phyloP scores from a whole-genome alignment of 176 grass and related monocot species.

The Zea mays region DNA sequence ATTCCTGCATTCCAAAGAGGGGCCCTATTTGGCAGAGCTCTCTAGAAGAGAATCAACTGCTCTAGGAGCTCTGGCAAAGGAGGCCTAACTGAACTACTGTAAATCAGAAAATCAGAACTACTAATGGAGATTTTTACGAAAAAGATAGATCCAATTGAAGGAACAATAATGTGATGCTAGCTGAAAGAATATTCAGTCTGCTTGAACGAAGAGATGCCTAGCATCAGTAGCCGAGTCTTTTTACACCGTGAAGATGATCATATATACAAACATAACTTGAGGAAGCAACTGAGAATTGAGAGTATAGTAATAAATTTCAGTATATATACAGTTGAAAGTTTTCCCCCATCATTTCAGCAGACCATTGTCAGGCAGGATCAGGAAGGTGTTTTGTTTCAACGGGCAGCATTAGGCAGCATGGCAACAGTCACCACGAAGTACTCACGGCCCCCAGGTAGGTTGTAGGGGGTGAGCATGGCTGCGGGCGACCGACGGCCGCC shows the following conservation, averaged over 20 bases:
- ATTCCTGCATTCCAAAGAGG: too few species aligned
- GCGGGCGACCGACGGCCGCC: conserved; percentile 26
- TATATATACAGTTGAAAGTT: conserved; percentile 73
- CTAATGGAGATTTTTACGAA: neutral
- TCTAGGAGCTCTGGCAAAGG: too few species aligned
- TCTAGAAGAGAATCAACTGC: too few species aligned
- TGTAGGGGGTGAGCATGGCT: conserved; percentile 57
- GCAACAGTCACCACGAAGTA: conserved; percentile 96
- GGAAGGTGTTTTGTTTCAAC: conserved; percentile 68
- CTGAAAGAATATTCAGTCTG: conserved; percentile 54
- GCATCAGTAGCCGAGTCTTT: conserved; percentile 44
- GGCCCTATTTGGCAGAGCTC: too few species aligned
- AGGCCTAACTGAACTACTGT: neutral
- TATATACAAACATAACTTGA: conserved; percentile 49
- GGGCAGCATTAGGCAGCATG: conserved; percentile 70
- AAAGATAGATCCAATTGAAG: neutral
- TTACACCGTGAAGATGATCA: conserved; percentile 36
- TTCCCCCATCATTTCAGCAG: conserved; percentile 94
- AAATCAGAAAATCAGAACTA: neutral
- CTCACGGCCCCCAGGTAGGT: conserved; percentile 68
- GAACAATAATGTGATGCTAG: neutral
- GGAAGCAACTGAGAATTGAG: conserved; percentile 12
- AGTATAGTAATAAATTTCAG: conserved; percentile 38
- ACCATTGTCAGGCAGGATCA: conserved; percentile 77
- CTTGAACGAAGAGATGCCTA: conserved; percentile 33